These are phyloP conservation scores for Chimonanthus salicifolius DNA, from an alignment of 164 flowering plant genomes.

Conservation along the genomic window DNA sequence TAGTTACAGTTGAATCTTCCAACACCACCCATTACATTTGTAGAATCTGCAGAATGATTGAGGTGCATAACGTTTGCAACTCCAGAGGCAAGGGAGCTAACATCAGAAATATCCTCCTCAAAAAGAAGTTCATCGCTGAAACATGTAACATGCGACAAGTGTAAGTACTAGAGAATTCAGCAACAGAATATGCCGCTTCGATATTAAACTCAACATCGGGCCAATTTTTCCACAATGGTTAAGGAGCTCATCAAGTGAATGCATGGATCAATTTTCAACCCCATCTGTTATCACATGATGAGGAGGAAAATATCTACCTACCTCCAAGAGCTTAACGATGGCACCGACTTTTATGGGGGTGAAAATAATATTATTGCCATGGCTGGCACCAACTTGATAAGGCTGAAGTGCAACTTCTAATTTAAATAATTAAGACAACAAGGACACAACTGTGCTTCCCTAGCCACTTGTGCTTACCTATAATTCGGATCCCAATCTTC, in stretches of 20 bases:
- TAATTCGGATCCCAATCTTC: slow-evolving; percentile 99
- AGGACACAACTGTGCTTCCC: not conserved
- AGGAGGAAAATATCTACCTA: too few relatives aligned
- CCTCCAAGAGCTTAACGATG: too few relatives aligned
- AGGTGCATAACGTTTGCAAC: slow-evolving; percentile 48
- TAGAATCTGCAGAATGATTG: slow-evolving; percentile 28
- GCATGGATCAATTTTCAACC: too few relatives aligned
- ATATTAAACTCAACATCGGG: not conserved
- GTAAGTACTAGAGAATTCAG: not conserved
- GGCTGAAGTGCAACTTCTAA: not conserved
- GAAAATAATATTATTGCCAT: too few relatives aligned
- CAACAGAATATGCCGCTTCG: not conserved
- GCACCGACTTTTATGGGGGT: too few relatives aligned
- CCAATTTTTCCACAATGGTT: not conserved
- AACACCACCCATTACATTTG: slow-evolving; percentile 36
- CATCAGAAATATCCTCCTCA: slow-evolving; percentile 70
- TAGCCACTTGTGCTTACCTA: slow-evolving; percentile 38
- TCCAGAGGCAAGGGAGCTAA: slow-evolving; percentile 37
- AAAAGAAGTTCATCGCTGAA: slow-evolving; percentile 88
- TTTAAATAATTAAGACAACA: not conserved
- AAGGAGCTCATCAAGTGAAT: not conserved
- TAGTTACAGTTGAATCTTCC: slow-evolving; percentile 35
- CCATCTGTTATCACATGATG: too few relatives aligned
- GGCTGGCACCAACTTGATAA: not conserved
- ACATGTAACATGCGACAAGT: not conserved